Evolutionary conservation across 345 rosid genomes (phyloP).

Genomic region (Noccaea bulbosa): DNA sequence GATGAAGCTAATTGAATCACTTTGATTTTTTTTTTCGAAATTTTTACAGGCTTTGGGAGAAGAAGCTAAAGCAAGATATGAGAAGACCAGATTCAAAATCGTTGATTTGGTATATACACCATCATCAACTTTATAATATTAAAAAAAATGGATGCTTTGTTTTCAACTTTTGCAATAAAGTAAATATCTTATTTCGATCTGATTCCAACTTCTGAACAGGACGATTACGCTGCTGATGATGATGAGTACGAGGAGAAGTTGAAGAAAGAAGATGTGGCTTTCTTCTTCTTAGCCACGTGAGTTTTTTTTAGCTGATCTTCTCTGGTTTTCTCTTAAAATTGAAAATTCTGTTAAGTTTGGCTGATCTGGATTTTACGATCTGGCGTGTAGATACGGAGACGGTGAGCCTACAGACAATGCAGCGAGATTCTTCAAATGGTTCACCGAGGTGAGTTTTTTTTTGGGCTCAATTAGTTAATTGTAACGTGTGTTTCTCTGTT

Average conservation of each 20-base stretch:
- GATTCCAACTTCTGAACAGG: constrained; percentile 47
- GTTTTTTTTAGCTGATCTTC: constrained; percentile 35
- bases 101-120: constrained; percentile 74
- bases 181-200: constrained; percentile 11
- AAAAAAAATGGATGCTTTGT: background rate
- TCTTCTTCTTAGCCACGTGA: constrained; percentile 97
- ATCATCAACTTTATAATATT: background rate
- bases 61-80: constrained; percentile 87
- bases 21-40: background rate
- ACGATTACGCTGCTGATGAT: constrained; percentile 94
- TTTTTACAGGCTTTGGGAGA: constrained; percentile 63
- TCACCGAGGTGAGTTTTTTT: constrained; percentile 66
- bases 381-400: constrained; percentile 80
- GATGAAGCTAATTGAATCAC: background rate
- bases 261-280: constrained; percentile 76
- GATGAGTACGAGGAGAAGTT: constrained; percentile 91
- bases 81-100: constrained; percentile 72
- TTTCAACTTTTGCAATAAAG: background rate
- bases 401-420: constrained; percentile 99
- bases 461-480: too few relatives aligned
- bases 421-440: constrained; percentile 99
- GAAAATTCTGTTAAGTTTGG: background rate
- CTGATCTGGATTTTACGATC: constrained; percentile 26
- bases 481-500: constrained; percentile 19
- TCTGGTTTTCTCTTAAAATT: background rate